These are phyloP conservation scores for Kondoa subrosea DNA, from an alignment of 768 basidiomycete species.

Conservation along the genomic window DNA sequence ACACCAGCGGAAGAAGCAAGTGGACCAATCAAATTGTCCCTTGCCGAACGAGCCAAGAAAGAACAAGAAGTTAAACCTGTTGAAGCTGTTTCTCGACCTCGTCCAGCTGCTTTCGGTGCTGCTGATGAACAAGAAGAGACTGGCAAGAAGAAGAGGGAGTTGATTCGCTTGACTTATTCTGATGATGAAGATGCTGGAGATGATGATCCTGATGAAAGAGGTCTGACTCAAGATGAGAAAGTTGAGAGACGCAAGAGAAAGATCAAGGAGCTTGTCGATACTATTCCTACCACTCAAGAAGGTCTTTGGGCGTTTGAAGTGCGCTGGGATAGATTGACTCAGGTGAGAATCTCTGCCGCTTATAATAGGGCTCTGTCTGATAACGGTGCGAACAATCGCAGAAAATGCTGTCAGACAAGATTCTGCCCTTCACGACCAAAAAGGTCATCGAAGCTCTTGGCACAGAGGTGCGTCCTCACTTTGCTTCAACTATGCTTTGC, in stretches of 20 bases:
- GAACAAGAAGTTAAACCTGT: slow-evolving; percentile 47
- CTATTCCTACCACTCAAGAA: slow-evolving; percentile 22
- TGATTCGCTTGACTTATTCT: slow-evolving; percentile 27
- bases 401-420: slow-evolving; percentile 20
- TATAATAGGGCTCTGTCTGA: neutral
- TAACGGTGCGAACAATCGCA: neutral
- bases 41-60: slow-evolving; percentile 12
- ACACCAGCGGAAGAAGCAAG: slow-evolving; percentile 6
- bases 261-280: slow-evolving; percentile 20
- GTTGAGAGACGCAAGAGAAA: slow-evolving; percentile 18
- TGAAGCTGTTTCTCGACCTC: neutral
- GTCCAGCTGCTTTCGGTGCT: slow-evolving; percentile 71
- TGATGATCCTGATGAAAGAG: neutral
- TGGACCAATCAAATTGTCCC: slow-evolving; percentile 23
- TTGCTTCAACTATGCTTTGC: neutral
- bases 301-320: slow-evolving; percentile 24
- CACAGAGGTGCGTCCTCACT: slow-evolving; percentile 12
- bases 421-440: slow-evolving; percentile 23
- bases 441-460: slow-evolving; percentile 28
- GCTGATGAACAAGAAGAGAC: slow-evolving; percentile 41
- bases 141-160: slow-evolving; percentile 22
- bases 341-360: slow-evolving; percentile 18
- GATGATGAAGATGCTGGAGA: slow-evolving; percentile 24
- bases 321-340: slow-evolving; percentile 22
- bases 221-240: slow-evolving; percentile 14